Base-by-base conservation (phyloP, 2,329 filamentous ascomycete species). In the Fusarium denticulatum region DNA sequence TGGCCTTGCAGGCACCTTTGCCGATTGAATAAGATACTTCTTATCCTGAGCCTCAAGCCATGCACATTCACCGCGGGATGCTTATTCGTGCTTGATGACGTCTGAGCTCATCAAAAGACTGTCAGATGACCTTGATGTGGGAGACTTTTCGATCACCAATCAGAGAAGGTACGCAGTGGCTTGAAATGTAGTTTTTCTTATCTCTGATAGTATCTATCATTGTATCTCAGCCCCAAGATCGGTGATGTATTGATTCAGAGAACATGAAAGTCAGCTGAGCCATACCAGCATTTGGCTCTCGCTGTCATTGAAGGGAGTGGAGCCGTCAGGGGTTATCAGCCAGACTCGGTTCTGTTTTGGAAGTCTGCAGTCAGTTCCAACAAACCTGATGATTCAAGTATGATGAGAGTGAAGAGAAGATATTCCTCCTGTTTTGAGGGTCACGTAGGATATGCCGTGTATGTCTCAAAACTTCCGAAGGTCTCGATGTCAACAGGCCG, bases 401-500 rank as follows among this genome's bases (percentile, higher is more conserved):
- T 59, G 49, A 60, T 45, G 34, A 34, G 13, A 42, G 30, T 45
- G 32, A 37, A 47, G 40, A 43, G 37, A 28, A 28, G 45, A 13
- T 59, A 20, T 18, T 20, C 26, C 18, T 37, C 30, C 42, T 14
- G 26, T 56, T 30, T 49, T 40, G 42, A 59, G 36, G 40, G 28
- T 36, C 46, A 42, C 40, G 57, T 42, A 60, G 50, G 63, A 74
- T 58, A 62, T 46, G 56, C 30, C 56, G 34, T 58, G 47, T 45
- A 60, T 72, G 71, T 69, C 64, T 69, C 39, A 49, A 63, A 74
- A 43, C 57, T 74, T 58, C 63, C 71, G 71, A 74, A 49, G 45
- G 68, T 28, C 45, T 53, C 58, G 46, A 72, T 59, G 40, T 69
- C 30, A 43, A 65, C 26, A 56, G 42, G 59, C 53, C 60, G 64